phyloP scores from a whole-genome alignment of 2,329 filamentous ascomycete genomes.

The Colletotrichum sp. region DNA sequence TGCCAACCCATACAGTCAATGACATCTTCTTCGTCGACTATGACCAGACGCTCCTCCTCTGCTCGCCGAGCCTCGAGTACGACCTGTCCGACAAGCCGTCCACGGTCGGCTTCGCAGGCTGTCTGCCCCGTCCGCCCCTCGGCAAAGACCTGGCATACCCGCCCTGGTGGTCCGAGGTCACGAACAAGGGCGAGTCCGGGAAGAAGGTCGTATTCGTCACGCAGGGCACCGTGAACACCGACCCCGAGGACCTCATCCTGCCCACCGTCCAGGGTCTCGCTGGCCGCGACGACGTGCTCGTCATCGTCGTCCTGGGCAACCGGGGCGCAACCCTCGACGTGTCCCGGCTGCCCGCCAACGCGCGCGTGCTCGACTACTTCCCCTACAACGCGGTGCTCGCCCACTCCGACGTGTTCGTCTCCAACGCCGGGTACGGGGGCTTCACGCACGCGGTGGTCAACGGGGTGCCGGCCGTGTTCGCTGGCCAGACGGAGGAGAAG shows the following conservation, averaged over 20 bases:
- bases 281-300: neutral
- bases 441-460: neutral
- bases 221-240: neutral
- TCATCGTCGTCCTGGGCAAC: neutral
- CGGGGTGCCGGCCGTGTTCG: neutral
- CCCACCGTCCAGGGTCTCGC: neutral
- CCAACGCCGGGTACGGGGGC: neutral
- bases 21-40: neutral
- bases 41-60: neutral
- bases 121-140: neutral
- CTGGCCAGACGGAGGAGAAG: neutral
- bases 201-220: neutral
- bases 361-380: neutral
- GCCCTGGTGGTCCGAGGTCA: neutral
- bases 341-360: neutral
- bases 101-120: neutral
- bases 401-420: neutral
- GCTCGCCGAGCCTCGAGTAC: neutral
- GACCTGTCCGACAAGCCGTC: neutral
- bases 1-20: neutral
- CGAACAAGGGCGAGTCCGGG: neutral
- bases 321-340: neutral
- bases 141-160: neutral
- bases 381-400: neutral
- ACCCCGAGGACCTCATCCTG: neutral